Conservation (phyloP, 2,329 filamentous ascomycete species). For the Grosmannia clavigera region DNA sequence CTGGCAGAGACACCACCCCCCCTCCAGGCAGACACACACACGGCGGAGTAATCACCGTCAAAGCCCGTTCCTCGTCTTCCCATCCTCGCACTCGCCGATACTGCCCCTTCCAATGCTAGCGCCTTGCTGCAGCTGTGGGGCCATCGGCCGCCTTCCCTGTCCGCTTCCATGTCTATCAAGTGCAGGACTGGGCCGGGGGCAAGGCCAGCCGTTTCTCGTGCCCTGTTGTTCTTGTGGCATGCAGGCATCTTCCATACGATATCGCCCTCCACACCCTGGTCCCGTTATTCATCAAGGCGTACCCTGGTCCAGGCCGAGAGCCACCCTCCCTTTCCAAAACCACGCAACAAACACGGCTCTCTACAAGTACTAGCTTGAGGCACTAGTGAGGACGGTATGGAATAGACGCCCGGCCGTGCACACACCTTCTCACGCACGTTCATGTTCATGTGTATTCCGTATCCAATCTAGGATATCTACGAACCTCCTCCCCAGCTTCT, state of each 20-base stretch:
- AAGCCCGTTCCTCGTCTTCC: background rate
- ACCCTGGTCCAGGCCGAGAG: constrained; percentile 3
- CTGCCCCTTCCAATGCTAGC: background rate
- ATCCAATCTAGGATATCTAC: background rate
- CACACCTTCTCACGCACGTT: background rate
- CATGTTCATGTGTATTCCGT: background rate
- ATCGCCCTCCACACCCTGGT: background rate
- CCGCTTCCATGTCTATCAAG: background rate
- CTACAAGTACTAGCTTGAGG: background rate
- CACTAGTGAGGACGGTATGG: background rate
- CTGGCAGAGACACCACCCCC: background rate
- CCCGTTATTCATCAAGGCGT: constrained; percentile 7
- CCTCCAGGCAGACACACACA: background rate
- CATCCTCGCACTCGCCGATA: constrained; percentile 5
- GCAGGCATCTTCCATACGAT: constrained; percentile 1
- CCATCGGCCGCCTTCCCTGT: background rate
- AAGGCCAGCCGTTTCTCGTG: background rate
- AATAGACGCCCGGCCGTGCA: constrained; percentile 1
- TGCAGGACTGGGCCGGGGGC: background rate
- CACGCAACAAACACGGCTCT: constrained; percentile 5
- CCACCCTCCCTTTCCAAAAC: constrained; percentile 7
- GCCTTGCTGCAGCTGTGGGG: background rate
- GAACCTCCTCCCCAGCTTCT: background rate
- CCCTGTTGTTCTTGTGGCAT: constrained; percentile 2
- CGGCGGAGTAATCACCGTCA: background rate